A percentile compares a stretch with the other conserved stretches of the same genome.
Conservation (phyloP, 306 rosid genomes). For the Ochetophila trinervis region DNA sequence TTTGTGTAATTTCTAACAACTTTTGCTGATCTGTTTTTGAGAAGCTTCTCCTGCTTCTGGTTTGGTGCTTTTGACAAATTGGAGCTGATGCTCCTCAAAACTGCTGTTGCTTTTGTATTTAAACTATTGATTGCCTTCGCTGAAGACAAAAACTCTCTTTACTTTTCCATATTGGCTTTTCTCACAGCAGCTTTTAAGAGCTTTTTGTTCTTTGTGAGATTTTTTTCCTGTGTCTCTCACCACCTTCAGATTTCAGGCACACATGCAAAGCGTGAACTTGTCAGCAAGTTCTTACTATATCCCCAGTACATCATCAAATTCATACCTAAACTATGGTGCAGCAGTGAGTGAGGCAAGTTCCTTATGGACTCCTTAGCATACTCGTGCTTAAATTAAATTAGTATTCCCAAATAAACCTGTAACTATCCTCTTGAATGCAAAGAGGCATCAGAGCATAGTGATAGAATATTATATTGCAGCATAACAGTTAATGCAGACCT, state of each 20-base stretch:
- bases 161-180: no score
- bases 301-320: slow-evolving; percentile 40
- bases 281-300: slow-evolving; percentile 61
- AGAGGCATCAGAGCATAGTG: no score
- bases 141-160: no score
- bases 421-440: background rate
- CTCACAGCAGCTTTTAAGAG: no score
- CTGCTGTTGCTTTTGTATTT: no score
- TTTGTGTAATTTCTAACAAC: no score
- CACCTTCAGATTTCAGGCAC: slow-evolving; percentile 53
- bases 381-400: slow-evolving; percentile 13
- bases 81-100: no score
- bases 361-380: background rate
- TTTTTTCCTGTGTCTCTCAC: slow-evolving; percentile 10
- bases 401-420: slow-evolving; percentile 12
- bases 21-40: no score
- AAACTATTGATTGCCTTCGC: no score
- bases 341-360: slow-evolving; percentile 81
- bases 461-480: background rate
- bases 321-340: slow-evolving; percentile 76
- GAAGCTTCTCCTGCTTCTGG: no score
- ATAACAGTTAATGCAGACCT: slow-evolving; percentile 4
- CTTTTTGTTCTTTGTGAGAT: background rate
- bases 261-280: slow-evolving; percentile 58
- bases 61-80: no score